Percentiles rank a stretch among this genome's conserved stretches.
Conservation (phyloP, 1,139 yeast species). For the Entelexis paramagnoliae region DNA sequence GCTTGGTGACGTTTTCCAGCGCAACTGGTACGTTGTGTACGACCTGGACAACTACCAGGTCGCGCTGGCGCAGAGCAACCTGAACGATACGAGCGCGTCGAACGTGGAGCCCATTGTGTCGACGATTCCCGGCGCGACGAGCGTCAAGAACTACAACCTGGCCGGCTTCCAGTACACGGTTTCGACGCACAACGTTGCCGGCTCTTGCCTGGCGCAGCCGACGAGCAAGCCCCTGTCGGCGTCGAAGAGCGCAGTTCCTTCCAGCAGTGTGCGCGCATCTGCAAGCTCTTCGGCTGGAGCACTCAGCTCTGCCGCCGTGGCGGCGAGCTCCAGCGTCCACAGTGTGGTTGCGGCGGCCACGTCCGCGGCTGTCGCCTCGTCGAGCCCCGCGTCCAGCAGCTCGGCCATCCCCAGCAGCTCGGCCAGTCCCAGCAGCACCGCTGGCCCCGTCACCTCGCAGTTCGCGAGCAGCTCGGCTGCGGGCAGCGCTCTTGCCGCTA, state of each 20-base stretch:
- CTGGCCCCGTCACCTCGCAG: no score
- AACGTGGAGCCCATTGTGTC: constrained; percentile 26
- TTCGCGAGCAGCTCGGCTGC: not conserved
- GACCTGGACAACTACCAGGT: constrained; percentile 57
- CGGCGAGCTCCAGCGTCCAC: not conserved
- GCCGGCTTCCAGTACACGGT: not conserved
- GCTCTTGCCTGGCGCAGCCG: not conserved
- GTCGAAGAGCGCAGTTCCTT: not conserved
- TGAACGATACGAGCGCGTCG: constrained; percentile 22
- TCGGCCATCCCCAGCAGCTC: no score
- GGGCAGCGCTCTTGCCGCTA: not conserved
- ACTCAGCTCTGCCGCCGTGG: not conserved
- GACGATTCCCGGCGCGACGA: constrained; percentile 28
- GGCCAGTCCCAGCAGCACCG: no score
- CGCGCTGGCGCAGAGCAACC: constrained; percentile 51
- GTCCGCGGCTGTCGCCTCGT: not conserved
- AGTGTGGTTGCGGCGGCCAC: not conserved
- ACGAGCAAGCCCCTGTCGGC: not conserved
- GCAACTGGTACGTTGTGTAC: constrained; percentile 63
- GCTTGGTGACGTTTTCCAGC: constrained; percentile 64
- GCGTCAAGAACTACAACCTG: not conserved
- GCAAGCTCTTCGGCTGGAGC: not conserved
- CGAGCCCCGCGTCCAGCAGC: not conserved
- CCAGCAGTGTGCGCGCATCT: not conserved
- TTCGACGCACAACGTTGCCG: not conserved